These are phyloP conservation scores for Cryphonectria radicalis DNA, from an alignment of 2,329 filamentous ascomycete genomes.

Conservation along the genomic window DNA sequence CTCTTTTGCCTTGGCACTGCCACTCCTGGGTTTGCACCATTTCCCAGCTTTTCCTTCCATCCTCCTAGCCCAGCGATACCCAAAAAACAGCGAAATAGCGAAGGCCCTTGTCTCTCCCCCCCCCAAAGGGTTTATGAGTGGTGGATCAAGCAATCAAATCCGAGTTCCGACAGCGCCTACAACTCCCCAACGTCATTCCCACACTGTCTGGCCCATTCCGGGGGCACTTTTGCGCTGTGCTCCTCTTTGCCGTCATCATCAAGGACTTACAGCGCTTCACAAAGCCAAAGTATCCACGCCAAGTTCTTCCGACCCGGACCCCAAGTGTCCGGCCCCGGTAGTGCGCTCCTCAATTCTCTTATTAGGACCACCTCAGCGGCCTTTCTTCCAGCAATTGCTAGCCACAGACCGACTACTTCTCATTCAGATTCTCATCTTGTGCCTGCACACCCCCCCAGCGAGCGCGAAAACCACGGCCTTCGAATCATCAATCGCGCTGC, in stretches of 20 bases:
- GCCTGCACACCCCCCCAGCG: neutral
- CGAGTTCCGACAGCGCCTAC: constrained; percentile 18
- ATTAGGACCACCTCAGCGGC: constrained; percentile 10
- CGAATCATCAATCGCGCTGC: neutral
- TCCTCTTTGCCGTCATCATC: constrained; percentile 8
- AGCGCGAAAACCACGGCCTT: neutral
- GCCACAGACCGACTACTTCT: neutral
- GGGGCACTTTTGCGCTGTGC: neutral
- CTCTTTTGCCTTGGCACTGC: neutral
- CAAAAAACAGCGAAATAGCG: constrained; percentile 17
- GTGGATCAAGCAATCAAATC: constrained; percentile 30
- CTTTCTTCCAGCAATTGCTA: neutral
- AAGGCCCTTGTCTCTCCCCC: neutral
- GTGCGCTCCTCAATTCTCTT: constrained; percentile 13
- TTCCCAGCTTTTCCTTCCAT: neutral
- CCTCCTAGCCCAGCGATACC: constrained; percentile 9
- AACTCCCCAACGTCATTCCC: constrained; percentile 24
- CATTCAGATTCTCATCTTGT: neutral
- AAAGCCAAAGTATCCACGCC: neutral
- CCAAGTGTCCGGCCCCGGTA: constrained; percentile 9
- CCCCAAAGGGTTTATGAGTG: constrained; percentile 18
- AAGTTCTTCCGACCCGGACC: constrained; percentile 16
- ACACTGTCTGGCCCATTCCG: constrained; percentile 2
- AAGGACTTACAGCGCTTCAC: neutral
- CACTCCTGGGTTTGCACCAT: neutral